phyloP scores from a whole-genome alignment of 1,139 yeast genomes.

The Candida sp. region DNA sequence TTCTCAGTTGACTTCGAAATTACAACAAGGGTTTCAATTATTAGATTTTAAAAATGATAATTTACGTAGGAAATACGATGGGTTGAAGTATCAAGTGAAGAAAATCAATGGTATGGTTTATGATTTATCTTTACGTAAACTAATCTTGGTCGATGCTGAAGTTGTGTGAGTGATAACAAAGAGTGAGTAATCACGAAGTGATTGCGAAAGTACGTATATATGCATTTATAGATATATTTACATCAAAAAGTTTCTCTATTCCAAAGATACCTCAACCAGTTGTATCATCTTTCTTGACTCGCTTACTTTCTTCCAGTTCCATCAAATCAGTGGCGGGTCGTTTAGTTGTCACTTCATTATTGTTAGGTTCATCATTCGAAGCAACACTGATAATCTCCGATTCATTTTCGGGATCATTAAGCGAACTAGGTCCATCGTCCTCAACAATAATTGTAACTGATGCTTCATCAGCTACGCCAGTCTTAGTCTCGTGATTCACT shows the following conservation, averaged over 20 bases:
- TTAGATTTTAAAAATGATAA: slow-evolving; percentile 29
- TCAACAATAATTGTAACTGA: no score
- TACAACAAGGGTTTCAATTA: slow-evolving; percentile 25
- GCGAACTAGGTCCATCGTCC: no score
- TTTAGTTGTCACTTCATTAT: background rate
- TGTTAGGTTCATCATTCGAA: no score
- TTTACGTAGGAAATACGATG: slow-evolving; percentile 26
- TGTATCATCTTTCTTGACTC: background rate
- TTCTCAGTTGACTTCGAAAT: slow-evolving; percentile 20
- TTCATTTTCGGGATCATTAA: no score
- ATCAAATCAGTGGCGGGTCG: background rate
- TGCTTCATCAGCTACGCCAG: no score
- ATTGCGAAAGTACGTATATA: no score
- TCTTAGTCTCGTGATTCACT: no score
- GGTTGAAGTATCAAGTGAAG: slow-evolving; percentile 27
- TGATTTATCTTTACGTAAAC: slow-evolving; percentile 19
- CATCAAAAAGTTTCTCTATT: background rate
- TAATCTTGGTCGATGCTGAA: slow-evolving; percentile 13
- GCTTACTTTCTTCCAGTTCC: background rate
- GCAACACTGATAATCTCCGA: no score
- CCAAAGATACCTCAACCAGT: background rate
- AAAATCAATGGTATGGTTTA: slow-evolving; percentile 27
- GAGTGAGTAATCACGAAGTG: background rate
- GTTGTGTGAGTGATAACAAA: slow-evolving; percentile 8
- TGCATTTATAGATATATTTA: background rate